Evolutionary conservation across 108 stramenopile species (phyloP).

Genomic region (Nitzschia palea): DNA sequence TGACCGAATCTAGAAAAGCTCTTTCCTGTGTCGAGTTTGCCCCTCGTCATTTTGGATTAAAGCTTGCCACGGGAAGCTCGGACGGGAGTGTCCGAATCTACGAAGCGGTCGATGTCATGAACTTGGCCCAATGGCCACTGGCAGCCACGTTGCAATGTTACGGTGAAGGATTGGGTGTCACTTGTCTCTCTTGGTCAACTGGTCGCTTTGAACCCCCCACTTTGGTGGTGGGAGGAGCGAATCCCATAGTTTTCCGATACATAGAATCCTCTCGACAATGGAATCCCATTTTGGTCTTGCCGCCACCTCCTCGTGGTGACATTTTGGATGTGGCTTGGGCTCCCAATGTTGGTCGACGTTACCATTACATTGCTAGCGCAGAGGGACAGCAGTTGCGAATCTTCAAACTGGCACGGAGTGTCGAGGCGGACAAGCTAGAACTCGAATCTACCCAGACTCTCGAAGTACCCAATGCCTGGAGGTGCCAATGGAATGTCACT

Average conservation of each 20-base stretch:
- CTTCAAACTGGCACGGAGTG: conserved; percentile 36
- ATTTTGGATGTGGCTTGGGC: conserved; percentile 94
- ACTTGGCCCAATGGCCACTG: conserved; percentile 86
- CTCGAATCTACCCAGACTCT: conserved; percentile 63
- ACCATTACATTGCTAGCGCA: conserved; percentile 83
- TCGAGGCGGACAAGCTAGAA: conserved; percentile 38
- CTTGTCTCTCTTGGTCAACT: conserved; percentile 87
- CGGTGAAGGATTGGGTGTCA: conserved; percentile 52
- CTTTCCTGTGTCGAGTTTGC: conserved; percentile 90
- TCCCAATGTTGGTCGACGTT: conserved; percentile 89
- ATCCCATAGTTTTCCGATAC: conserved; percentile 69
- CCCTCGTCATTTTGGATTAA: conserved; percentile 87
- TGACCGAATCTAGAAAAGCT: conserved; percentile 81
- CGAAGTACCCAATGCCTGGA: conserved; percentile 65
- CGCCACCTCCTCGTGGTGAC: conserved; percentile 45
- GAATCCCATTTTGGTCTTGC: conserved; percentile 58
- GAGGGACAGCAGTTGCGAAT: conserved; percentile 50
- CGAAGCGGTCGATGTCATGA: conserved; percentile 92
- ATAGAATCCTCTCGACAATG: conserved; percentile 63
- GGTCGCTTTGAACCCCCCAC: conserved; percentile 92
- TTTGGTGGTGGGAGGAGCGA: conserved; percentile 74
- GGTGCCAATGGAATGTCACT: conserved; percentile 75
- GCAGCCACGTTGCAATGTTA: conserved; percentile 55
- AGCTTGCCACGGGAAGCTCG: conserved; percentile 85
- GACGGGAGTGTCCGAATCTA: conserved; percentile 90